phyloP scores from a whole-genome alignment of 1,284 basidiomycete genomes.

The Peniophora sp. region DNA sequence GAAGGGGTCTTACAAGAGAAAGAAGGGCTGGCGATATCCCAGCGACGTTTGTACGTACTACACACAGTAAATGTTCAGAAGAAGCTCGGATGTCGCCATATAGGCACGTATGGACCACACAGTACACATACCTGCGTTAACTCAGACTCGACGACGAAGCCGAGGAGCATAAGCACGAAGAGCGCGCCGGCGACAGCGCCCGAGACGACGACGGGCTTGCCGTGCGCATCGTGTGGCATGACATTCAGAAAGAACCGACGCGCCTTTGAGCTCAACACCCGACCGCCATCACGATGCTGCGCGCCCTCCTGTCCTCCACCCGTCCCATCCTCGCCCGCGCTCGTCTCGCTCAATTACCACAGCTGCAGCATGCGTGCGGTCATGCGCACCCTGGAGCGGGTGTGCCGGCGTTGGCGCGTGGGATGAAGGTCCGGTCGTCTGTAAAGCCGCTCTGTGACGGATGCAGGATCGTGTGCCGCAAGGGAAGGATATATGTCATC shows the following conservation, averaged over 20 bases:
- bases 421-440: slow-evolving; percentile 95
- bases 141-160: slow-evolving; percentile 65
- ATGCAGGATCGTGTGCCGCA: slow-evolving; percentile 79
- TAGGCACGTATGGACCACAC: slow-evolving; percentile 8
- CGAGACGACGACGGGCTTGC: slow-evolving; percentile 14
- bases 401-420: slow-evolving; percentile 42
- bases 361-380: slow-evolving; percentile 22
- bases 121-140: slow-evolving; percentile 57
- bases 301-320: slow-evolving; percentile 53
- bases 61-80: background rate
- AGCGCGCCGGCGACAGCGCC: slow-evolving; percentile 35
- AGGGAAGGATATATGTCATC: slow-evolving; percentile 89
- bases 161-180: slow-evolving; percentile 44
- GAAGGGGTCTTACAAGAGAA: slow-evolving; percentile 54
- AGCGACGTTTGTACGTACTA: slow-evolving; percentile 72
- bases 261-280: background rate
- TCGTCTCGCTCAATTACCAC: slow-evolving; percentile 27
- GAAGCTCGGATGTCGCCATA: background rate
- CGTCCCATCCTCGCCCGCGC: slow-evolving; percentile 50
- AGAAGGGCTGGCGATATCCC: slow-evolving; percentile 67
- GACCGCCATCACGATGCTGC: slow-evolving; percentile 42
- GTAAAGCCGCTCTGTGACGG: slow-evolving; percentile 92
- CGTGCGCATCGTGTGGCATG: slow-evolving; percentile 12
- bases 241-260: background rate
- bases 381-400: slow-evolving; percentile 20